Evolutionary conservation across 1,284 basidiomycete species (phyloP), one percentile per base, ranked within the genome.

Genomic region (Ustilago curta): DNA sequence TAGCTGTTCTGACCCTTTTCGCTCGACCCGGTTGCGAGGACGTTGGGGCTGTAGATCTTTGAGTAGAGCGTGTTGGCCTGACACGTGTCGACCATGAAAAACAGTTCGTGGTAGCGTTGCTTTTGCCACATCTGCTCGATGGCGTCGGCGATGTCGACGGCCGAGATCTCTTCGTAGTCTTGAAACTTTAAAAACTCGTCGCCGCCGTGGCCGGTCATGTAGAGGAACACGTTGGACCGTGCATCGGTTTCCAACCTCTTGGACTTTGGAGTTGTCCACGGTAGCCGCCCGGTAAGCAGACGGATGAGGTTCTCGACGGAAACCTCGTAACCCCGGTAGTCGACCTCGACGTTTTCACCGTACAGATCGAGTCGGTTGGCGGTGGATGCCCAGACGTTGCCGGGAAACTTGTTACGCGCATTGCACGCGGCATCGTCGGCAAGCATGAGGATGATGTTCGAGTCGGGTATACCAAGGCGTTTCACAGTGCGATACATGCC

Each of bases 401-500:
- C 96, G 0, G 96, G 92, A 81, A 94, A 96, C 57, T 90, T 91
- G 86, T 99, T 99, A 27, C 96, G 90, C 6, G 93, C 82, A 83
- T 98, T 97, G 84, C 96, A 99, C 0, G 96, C 93, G 1, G 90
- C 93, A 83, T 99, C 97, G 86, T 99, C 96, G 4, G 95, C 94
- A 44, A 99, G 89, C 97, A 99, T 99, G 53, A 99, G 90, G 85
- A 99, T 97, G 84, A 99, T 98, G 83, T 99, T 95, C 16, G 92
- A 94, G 86, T 99, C 96, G 4, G 96, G 96, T 56, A 99, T 97
- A 6, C 96, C 97, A 8, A 99, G 90, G 3, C 95, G 91, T 85
- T 99, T 99, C 56, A 99, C 94, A 1, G 95, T 98, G 57, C 97
- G 93, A 84, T 99, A 99, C 95, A 99, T 97, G 80, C 95, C 95